Evolutionary conservation across 108 stramenopile species (phyloP), one percentile per base, ranked within the genome.

Genomic region (Cyclotella cryptica): DNA sequence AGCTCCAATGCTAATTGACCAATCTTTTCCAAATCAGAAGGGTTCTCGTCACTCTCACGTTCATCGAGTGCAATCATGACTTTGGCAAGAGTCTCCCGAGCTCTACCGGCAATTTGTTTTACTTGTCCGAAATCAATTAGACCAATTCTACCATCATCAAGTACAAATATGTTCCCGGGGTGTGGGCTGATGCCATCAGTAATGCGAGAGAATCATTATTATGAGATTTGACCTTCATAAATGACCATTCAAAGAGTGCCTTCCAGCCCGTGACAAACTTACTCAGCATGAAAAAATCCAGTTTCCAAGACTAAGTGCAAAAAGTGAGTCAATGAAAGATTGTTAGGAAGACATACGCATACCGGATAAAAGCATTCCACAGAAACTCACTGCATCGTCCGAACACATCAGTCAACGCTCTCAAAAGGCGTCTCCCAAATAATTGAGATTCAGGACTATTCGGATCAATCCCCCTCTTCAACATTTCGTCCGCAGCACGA

Each of bases 41-140:
- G 96, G 35, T 84, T 63, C 26, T 87, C 85, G 65, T 92, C 93
- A 40, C 86, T 83, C 35, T 76, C 51, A 11, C 92, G 87, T 24
- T 91, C 91, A 51, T 90, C 96, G 8, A 96, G 65, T 7, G 96
- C 96, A 51, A 94, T 74, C 96, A 96, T 98, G 39, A 96, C 93
- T 84, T 96, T 93, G 14, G 88, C 88, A 41, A 97, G 87, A 13
- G 96, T 95, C 55, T 93, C 86, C 5, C 94, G 73, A 28, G 86
- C 88, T 29, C 93, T 77, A 22, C 93, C 93, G 19, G 81, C 83
- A 35, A 96, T 94, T 66, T 96, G 93, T 62, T 93, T 96, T 7
- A 96, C 97, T 81, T 98, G 97, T 1, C 90, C 98, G 82, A 97
- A 98, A 74, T 98, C 98, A 72, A 98, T 97, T 28, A 98, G 78